phyloP scores from a whole-genome alignment of 176 grass and related monocot genomes.

The Aegilops tauschii region DNA sequence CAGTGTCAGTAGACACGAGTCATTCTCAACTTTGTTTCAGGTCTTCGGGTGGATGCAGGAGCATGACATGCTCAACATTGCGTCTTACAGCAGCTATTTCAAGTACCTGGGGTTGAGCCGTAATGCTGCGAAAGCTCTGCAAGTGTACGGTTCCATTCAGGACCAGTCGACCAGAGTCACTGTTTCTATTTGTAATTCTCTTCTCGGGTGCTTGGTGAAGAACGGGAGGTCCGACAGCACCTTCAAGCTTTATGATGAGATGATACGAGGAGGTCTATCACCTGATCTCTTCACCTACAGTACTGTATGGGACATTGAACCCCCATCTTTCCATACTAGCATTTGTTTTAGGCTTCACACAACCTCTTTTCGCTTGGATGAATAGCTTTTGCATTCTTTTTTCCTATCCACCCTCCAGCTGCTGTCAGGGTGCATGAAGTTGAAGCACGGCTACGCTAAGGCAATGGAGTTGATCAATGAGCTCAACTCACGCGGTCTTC shows the following conservation, averaged over 20 bases:
- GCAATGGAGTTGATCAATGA: conserved; percentile 75
- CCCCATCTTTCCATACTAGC: background rate
- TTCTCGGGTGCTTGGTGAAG: conserved; percentile 87
- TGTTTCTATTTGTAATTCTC: conserved; percentile 78
- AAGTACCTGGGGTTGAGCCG: conserved; percentile 83
- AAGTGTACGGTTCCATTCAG: conserved; percentile 58
- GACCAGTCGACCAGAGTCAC: conserved; percentile 52
- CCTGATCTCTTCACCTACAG: conserved; percentile 93
- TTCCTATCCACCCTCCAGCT: conserved; percentile 45
- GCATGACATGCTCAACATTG: conserved; percentile 52
- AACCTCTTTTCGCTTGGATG: background rate
- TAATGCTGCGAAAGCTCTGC: conserved; percentile 52
- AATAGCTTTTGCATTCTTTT: conserved; percentile 20
- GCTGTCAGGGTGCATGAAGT: conserved; percentile 77
- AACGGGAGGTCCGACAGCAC: conserved; percentile 70
- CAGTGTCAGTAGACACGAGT: background rate
- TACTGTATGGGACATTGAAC: conserved; percentile 56
- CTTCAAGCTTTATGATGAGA: conserved; percentile 79
- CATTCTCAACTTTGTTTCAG: conserved; percentile 46
- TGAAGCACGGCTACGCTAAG: conserved; percentile 67
- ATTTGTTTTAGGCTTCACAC: background rate
- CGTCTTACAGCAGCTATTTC: conserved; percentile 87
- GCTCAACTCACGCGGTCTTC: conserved; percentile 51
- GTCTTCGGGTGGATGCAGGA: conserved; percentile 84
- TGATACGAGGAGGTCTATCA: conserved; percentile 71